Evolutionary conservation across 2,329 filamentous ascomycete species (phyloP), one percentile per base, ranked within the genome.

Genomic region (Talaromyces funiculosus): DNA sequence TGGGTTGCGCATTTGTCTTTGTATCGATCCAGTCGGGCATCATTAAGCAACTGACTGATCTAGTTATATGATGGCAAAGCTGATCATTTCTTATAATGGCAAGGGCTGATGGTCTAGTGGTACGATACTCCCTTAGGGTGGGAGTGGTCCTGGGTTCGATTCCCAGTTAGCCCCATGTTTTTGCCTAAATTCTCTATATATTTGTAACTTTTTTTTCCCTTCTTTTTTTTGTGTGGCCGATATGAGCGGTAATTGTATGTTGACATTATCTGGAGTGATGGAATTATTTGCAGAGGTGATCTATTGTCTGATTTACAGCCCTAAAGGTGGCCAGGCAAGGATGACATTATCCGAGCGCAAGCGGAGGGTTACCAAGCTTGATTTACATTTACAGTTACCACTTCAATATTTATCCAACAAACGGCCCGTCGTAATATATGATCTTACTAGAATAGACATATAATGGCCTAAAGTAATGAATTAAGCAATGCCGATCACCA

Each of bases 41-140:
- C 8, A 12, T 12, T 33, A 7, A 33, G 31, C 8, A 33, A 10
- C 1, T n/a, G n/a, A n/a, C n/a, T n/a, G 12, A 4, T 33, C 4
- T 33, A 33, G 31, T 14, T n/a, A 43, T 24, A 22, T 14, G 16
- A 2, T 24, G 20, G 40, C 40, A 43, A 43, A 43, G 0, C 20
- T 0, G 20, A 14, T 1, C 10, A 3, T 3, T 5, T 22, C 20
- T 16, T 24, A 43, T 12, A 33, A 33, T 14, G 26, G n/a, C 22
- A 26, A 1, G 51, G 51, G 51, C 51, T 54, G 51, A 54, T 54
- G 51, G 51, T 54, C 51, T 54, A 54, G 51, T 54, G 51, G 51
- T 54, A 54, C 51, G 51, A 54, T 54, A 54, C 51, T 54, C 51
- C 51, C 51, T 54, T 54, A 54, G 51, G 51, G 51, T 54, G 51